phyloP scores from a whole-genome alignment of 768 basidiomycete genomes.

The Panaeolus papilionaceus region DNA sequence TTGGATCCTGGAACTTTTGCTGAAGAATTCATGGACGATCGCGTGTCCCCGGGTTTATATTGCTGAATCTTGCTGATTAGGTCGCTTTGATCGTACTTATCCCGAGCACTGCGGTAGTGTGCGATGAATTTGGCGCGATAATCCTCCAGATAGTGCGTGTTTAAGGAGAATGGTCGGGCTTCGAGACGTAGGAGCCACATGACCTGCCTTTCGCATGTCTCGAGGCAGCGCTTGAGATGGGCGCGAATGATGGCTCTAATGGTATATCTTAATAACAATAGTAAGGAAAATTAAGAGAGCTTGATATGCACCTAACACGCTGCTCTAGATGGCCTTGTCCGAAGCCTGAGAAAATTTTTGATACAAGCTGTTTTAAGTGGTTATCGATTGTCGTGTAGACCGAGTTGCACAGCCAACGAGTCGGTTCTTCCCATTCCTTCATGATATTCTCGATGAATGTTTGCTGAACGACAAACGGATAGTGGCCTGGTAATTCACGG shows the following conservation, averaged over 20 bases:
- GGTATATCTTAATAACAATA: not conserved
- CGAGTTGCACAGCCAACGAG: conserved; percentile 47
- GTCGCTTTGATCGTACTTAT: conserved; percentile 17
- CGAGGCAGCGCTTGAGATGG: conserved; percentile 50
- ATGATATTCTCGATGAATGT: conserved; percentile 53
- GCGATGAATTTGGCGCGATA: conserved; percentile 49
- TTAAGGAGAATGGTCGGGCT: conserved; percentile 54
- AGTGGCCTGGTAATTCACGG: conserved; percentile 71
- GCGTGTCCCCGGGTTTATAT: not conserved
- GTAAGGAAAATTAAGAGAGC: not conserved
- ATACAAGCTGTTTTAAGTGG: conserved; percentile 50
- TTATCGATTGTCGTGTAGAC: conserved; percentile 44
- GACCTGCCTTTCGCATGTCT: conserved; percentile 44
- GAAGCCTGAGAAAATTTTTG: conserved; percentile 55
- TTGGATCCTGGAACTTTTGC: too few species aligned
- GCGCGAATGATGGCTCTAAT: conserved; percentile 43
- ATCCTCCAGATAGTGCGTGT: conserved; percentile 55
- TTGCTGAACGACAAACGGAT: conserved; percentile 66
- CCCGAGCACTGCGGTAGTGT: conserved; percentile 51
- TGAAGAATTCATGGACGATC: not conserved
- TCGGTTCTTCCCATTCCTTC: conserved; percentile 54
- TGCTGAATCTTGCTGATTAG: not conserved
- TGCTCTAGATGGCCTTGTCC: conserved; percentile 59
- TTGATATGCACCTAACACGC: conserved; percentile 42
- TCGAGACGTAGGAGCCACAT: conserved; percentile 58